Percentiles rank a stretch among this genome's conserved stretches.
These are phyloP conservation scores for Anisodus tanguticus DNA, from an alignment of 257 asterid genomes.

Conservation along the genomic window DNA sequence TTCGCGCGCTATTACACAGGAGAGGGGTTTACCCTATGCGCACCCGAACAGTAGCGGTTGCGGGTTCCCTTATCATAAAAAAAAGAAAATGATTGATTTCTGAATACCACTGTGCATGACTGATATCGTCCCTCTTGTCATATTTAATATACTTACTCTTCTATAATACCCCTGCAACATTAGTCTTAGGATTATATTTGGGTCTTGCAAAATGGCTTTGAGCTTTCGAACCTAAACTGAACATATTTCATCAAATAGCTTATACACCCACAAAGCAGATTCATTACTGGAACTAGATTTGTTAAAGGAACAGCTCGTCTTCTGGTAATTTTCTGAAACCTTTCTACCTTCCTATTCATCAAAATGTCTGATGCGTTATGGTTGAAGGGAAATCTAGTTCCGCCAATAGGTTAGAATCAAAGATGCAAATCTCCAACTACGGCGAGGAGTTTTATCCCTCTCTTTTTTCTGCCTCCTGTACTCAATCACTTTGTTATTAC, in stretches of 20 bases:
- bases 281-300: not conserved
- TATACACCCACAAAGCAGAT: not conserved
- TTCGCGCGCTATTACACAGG: too few relatives aligned
- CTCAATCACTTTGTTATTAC: conserved; percentile 12
- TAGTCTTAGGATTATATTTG: conserved; percentile 8
- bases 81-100: not conserved
- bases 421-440: not conserved
- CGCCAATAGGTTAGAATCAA: not conserved
- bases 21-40: too few relatives aligned
- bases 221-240: not conserved
- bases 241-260: conserved; percentile 5
- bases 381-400: conserved; percentile 3
- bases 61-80: too few relatives aligned
- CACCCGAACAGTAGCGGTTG: too few relatives aligned
- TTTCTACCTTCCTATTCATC: not conserved
- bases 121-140: not conserved
- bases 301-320: not conserved
- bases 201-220: not conserved
- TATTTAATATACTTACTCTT: not conserved
- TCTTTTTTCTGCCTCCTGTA: not conserved
- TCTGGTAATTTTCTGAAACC: conserved; percentile 15
- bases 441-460: not conserved
- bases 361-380: not conserved
- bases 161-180: not conserved
- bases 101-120: not conserved